Conservation (phyloP, 2,329 filamentous ascomycete species). For the Aspergillus sojae region DNA sequence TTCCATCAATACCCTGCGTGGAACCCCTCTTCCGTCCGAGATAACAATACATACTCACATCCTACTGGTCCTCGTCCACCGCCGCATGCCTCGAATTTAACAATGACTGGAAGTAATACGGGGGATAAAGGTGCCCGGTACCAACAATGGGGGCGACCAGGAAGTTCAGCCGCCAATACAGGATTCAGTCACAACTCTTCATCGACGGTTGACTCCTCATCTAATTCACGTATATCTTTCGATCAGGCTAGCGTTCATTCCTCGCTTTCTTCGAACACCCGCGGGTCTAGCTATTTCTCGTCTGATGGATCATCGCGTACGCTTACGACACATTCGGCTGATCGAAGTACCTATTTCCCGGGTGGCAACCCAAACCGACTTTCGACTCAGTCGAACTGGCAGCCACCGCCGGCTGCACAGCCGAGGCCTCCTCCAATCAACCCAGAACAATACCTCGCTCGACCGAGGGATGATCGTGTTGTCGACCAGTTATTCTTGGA, state of each 20-base stretch:
- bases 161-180: constrained; percentile 58
- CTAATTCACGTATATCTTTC: constrained; percentile 59
- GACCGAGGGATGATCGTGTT: constrained; percentile 63
- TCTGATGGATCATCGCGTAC: constrained; percentile 54
- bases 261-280: constrained; percentile 60
- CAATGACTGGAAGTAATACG: constrained; percentile 71
- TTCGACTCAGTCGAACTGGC: constrained; percentile 34
- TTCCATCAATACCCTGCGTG: constrained; percentile 87
- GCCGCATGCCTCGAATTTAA: constrained; percentile 56
- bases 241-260: constrained; percentile 69
- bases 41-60: constrained; percentile 57
- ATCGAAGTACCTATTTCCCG: constrained; percentile 34
- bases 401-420: constrained; percentile 29
- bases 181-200: constrained; percentile 62
- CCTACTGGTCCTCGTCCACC: constrained; percentile 64
- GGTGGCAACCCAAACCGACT: constrained; percentile 31
- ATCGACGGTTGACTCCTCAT: constrained; percentile 55
- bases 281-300: constrained; percentile 60
- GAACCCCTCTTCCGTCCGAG: constrained; percentile 56
- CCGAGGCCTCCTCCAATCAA: constrained; percentile 31
- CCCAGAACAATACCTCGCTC: constrained; percentile 44
- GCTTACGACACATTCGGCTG: constrained; percentile 39
- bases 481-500: constrained; percentile 91
- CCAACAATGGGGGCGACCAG: constrained; percentile 73
- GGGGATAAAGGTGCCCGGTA: constrained; percentile 71